Evolutionary conservation across 805 yeast species (phyloP).

Genomic region (Kuraishia hungarica): DNA sequence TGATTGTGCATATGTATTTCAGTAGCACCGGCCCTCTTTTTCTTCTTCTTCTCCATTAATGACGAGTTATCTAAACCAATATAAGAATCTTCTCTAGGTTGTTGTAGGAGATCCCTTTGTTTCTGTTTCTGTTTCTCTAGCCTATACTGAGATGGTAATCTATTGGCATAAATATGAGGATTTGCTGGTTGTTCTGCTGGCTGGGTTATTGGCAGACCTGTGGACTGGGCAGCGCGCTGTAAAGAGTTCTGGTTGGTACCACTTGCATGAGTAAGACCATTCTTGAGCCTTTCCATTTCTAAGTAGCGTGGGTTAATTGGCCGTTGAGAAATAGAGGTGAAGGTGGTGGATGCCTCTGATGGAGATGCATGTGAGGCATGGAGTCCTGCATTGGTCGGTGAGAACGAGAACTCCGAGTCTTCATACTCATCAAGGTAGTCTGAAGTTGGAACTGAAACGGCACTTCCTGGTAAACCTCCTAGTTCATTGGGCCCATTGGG

Average conservation of each 20-base stretch:
- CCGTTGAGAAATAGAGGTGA: slow-evolving; percentile 6
- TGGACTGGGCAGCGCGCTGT: no score
- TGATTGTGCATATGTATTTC: background rate
- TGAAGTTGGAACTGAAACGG: background rate
- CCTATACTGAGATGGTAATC: background rate
- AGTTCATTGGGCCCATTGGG: background rate
- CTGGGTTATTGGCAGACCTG: no score
- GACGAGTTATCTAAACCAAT: background rate
- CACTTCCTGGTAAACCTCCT: background rate
- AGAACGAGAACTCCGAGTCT: background rate
- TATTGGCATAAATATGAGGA: slow-evolving; percentile 1
- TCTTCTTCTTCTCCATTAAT: background rate
- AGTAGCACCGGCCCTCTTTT: background rate
- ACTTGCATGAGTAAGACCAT: background rate
- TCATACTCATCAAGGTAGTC: background rate
- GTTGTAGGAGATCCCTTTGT: background rate
- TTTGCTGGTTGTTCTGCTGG: background rate
- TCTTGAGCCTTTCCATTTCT: slow-evolving; percentile 3
- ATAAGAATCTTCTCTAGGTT: background rate
- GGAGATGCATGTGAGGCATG: background rate
- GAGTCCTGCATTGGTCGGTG: background rate
- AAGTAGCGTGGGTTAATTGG: slow-evolving; percentile 5
- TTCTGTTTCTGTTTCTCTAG: background rate
- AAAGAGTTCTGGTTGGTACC: background rate
- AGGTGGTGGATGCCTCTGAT: background rate